These are phyloP conservation scores for Pezizomycotina sp. DNA, from an alignment of 2,329 filamentous ascomycete species.

Conservation along the genomic window DNA sequence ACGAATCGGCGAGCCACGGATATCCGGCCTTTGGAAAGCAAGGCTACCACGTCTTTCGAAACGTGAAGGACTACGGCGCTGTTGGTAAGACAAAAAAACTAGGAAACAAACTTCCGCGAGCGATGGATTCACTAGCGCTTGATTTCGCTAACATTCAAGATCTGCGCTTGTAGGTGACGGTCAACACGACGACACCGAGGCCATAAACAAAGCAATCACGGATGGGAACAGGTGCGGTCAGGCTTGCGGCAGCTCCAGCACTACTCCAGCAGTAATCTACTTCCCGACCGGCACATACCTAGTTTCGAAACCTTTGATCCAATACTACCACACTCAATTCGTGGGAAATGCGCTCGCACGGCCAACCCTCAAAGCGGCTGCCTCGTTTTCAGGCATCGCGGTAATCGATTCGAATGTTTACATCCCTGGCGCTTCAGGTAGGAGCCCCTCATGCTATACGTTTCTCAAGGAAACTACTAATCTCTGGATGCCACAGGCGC, in stretches of 20 bases:
- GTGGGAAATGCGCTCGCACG: conserved; percentile 22
- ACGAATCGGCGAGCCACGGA: too few species aligned
- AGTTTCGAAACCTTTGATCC: conserved; percentile 21
- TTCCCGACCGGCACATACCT: conserved; percentile 10
- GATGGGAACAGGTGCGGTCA: conserved; percentile 26
- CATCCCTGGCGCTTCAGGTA: too few species aligned
- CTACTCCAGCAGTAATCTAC: conserved; percentile 19
- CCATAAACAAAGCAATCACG: conserved; percentile 27
- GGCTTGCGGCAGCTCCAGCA: conserved; percentile 22
- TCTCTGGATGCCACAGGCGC: conserved; percentile 21
- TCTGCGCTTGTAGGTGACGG: conserved; percentile 22
- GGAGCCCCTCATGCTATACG: conserved; percentile 22
- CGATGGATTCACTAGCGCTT: not conserved
- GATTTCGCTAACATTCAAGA: conserved; percentile 1
- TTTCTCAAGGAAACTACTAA: conserved; percentile 42
- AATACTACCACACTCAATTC: conserved; percentile 24
- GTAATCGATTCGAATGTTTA: conserved; percentile 83
- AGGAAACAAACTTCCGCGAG: not conserved
- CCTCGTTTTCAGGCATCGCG: conserved; percentile 64
- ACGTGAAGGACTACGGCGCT: conserved; percentile 32
- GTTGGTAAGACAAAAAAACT: conserved; percentile 25
- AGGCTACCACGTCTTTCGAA: conserved; percentile 32
- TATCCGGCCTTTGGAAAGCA: too few species aligned
- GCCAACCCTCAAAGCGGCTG: conserved; percentile 57
- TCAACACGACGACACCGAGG: conserved; percentile 25